Evolutionary conservation across 495 filamentous ascomycete genomes (phyloP), one percentile per base, ranked within the genome.

Genomic region (Paragyromitra xinjiangensis): DNA sequence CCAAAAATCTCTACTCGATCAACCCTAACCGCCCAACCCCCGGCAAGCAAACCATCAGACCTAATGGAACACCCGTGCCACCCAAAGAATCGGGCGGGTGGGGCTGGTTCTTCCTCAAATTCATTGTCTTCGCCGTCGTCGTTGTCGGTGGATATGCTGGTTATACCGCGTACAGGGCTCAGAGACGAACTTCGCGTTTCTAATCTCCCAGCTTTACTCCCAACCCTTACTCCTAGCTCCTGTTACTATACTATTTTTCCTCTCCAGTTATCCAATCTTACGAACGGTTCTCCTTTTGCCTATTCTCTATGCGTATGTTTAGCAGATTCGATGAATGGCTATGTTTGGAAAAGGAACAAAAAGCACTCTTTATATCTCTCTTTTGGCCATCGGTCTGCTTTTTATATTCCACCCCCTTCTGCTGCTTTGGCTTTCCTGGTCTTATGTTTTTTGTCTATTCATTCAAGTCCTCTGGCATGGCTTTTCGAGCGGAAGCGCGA

Each of bases 21-120:
- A 87, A 85, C 81, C 69, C 83, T 76, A 77, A 81, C 64, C 71
- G 82, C 64, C 80, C 79, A 48, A 77, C 81, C 78, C 82, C 84
- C 53, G 81, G 86, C 55, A 85, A 82, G 64, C 83, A 81, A 81
- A 83, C 82, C 73, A 81, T 71, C 69, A 83, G 72, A 75, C 69
- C 48, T 55, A 79, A 73, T 62, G 45, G 78, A 34, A 24, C 79
- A 55, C 65, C 78, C 19, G 62, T 73, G 68, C 79, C 26, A 63
- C 73, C 61, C 79, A 84, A 39, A 53, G 34, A 75, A 55, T 42
- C 68, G 40, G 89, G 93, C 6, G 90, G 94, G 85, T 98, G 95
- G 95, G 86, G 85, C 44, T 96, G 96, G 95, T 97, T 96, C 87
- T 88, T 98, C 64, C 86, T 95, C 82, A 97, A 97, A 89, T 85